phyloP scores from a whole-genome alignment of 345 rosid species.

The Rhodamnia argentea region DNA sequence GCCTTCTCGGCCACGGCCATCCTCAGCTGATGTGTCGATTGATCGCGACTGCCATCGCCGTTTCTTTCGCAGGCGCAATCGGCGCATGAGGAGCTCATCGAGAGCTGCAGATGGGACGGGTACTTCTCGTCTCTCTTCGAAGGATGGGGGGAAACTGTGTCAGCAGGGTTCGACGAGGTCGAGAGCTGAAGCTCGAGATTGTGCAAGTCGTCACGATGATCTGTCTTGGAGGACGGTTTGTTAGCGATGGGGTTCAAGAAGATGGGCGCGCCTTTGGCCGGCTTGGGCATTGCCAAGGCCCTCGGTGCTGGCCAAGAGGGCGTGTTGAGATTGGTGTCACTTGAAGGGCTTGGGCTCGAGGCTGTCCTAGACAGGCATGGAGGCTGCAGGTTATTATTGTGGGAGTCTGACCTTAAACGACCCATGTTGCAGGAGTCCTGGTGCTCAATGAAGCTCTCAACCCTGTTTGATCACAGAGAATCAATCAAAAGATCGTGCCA shows the following conservation, averaged over 20 bases:
- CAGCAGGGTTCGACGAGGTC: constrained; percentile 11
- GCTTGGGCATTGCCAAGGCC: constrained; percentile 3
- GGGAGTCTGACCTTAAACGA: constrained; percentile 29
- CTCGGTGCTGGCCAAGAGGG: constrained; percentile 23
- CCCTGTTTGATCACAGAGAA: constrained; percentile 27
- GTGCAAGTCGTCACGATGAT: constrained; percentile 11
- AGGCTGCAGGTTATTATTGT: constrained; percentile 21
- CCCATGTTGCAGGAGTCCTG: constrained; percentile 81
- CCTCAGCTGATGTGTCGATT: constrained; percentile 22
- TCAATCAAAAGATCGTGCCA: not conserved
- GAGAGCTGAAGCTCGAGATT: constrained; percentile 66
- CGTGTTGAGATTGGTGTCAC: constrained; percentile 38
- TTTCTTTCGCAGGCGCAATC: not conserved
- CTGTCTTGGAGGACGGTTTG: constrained; percentile 8
- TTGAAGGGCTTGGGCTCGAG: constrained; percentile 55
- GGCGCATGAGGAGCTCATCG: constrained; percentile 22
- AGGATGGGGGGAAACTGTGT: constrained; percentile 7
- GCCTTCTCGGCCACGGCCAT: constrained; percentile 54
- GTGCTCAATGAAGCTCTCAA: constrained; percentile 96
- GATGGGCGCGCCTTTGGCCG: not conserved
- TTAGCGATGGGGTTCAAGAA: not conserved
- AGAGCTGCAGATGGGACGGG: constrained; percentile 41
- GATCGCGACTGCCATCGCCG: not conserved
- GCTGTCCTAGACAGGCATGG: constrained; percentile 51
- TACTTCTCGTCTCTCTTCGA: constrained; percentile 21